A percentile compares a stretch with the other conserved stretches of the same genome.
These are phyloP conservation scores for Tolypocladium ophioglossoides DNA, from an alignment of 2,329 filamentous ascomycete species.

Conservation along the genomic window DNA sequence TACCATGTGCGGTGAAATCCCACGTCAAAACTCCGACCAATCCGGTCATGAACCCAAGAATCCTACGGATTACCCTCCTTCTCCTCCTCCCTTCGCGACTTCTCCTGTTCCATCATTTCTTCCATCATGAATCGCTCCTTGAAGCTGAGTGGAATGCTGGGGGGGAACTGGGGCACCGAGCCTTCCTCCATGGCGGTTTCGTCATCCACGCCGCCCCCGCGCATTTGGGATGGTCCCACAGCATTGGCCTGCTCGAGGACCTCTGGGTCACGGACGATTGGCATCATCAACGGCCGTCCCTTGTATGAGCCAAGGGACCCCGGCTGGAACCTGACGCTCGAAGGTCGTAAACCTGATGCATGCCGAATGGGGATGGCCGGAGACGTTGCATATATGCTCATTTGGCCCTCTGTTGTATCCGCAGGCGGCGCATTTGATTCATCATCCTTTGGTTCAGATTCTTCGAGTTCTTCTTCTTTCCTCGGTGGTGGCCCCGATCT, in stretches of 20 bases:
- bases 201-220: constrained; percentile 44
- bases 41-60: constrained; percentile 1
- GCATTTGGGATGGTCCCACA: constrained; percentile 36
- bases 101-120: constrained; percentile 24
- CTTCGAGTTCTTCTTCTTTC: not conserved
- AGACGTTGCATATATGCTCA: constrained; percentile 29
- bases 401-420: not conserved
- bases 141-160: constrained; percentile 35
- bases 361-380: constrained; percentile 28
- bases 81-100: constrained; percentile 10
- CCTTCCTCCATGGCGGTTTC: constrained; percentile 36
- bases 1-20: constrained; percentile 10
- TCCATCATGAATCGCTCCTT: constrained; percentile 39
- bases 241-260: constrained; percentile 37
- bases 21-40: constrained; percentile 12
- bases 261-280: constrained; percentile 37
- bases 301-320: constrained; percentile 43
- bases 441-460: constrained; percentile 16
- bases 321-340: constrained; percentile 22
- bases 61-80: constrained; percentile 9
- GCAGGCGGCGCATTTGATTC: constrained; percentile 1
- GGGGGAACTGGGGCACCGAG: constrained; percentile 29
- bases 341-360: constrained; percentile 8
- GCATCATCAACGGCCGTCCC: constrained; percentile 40
- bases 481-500: constrained; percentile 4